Evolutionary conservation across 352 stramenopile genomes (phyloP).

Genomic region (Globisporangium recalcitrans): DNA sequence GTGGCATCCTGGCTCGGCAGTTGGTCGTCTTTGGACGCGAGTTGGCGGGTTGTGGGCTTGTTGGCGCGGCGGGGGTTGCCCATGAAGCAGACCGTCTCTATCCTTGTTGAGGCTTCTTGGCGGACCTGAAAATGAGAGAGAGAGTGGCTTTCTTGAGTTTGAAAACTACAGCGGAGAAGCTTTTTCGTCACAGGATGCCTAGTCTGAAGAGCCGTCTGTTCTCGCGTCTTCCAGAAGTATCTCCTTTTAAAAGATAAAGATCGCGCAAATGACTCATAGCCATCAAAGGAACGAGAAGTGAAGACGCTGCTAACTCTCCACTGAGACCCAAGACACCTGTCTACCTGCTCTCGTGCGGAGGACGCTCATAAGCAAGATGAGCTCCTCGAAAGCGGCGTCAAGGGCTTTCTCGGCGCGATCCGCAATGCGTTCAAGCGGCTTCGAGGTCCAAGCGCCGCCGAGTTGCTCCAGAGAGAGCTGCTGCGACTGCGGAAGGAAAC

Average conservation of each 20-base stretch:
- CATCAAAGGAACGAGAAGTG: too few relatives aligned
- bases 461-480: constrained; percentile 11
- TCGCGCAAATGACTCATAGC: background rate
- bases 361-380: background rate
- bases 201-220: too few relatives aligned
- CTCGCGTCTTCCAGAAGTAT: background rate
- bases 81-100: background rate
- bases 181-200: background rate
- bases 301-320: too few relatives aligned
- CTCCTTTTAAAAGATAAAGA: background rate
- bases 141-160: too few relatives aligned
- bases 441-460: constrained; percentile 2
- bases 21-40: background rate
- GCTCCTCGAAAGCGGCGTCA: background rate
- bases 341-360: background rate
- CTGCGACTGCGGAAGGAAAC: constrained; percentile 1
- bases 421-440: constrained; percentile 5
- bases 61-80: background rate
- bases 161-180: background rate
- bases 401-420: background rate
- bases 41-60: background rate
- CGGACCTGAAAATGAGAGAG: background rate
- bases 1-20: background rate
- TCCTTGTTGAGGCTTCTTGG: too few relatives aligned
- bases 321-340: too few relatives aligned